phyloP scores from a whole-genome alignment of 371 early-diverging fungal species.

The Vairimorpha necatrix region DNA sequence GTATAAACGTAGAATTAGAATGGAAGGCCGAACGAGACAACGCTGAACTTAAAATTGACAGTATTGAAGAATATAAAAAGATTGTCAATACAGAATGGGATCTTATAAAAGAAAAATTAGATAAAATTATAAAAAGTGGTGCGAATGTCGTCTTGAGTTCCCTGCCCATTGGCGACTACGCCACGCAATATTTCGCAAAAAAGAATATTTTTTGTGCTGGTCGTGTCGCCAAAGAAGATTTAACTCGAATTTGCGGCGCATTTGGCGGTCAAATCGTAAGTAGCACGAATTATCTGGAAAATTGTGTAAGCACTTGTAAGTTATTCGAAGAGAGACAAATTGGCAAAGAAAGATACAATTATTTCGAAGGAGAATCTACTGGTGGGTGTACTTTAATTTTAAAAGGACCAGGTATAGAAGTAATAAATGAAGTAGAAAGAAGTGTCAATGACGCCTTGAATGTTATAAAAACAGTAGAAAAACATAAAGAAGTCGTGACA shows the following conservation, averaged over 20 bases:
- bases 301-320: conserved; percentile 73
- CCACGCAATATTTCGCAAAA: conserved; percentile 99
- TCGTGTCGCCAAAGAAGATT: conserved; percentile 83
- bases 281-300: conserved; percentile 72
- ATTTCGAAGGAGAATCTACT: conserved; percentile 80
- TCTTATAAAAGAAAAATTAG: conserved; percentile 94
- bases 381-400: conserved; percentile 90
- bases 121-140: conserved; percentile 86
- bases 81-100: conserved; percentile 99
- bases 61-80: conserved; percentile 89
- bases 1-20: conserved; percentile 94
- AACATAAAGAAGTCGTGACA: conserved; percentile 77
- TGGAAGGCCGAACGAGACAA: conserved; percentile 98
- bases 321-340: conserved; percentile 92
- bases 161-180: conserved; percentile 96
- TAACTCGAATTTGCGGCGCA: conserved; percentile 82
- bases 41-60: conserved; percentile 94
- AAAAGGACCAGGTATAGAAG: conserved; percentile 96
- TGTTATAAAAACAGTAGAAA: conserved; percentile 70
- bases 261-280: conserved; percentile 84
- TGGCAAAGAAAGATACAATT: conserved; percentile 91
- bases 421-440: conserved; percentile 97
- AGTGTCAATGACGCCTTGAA: conserved; percentile 95
- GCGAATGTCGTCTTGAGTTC: conserved; percentile 97
- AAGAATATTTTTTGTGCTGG: conserved; percentile 98